These are phyloP conservation scores for Priceomyces medius DNA, from an alignment of 805 yeast genomes.

Conservation along the genomic window DNA sequence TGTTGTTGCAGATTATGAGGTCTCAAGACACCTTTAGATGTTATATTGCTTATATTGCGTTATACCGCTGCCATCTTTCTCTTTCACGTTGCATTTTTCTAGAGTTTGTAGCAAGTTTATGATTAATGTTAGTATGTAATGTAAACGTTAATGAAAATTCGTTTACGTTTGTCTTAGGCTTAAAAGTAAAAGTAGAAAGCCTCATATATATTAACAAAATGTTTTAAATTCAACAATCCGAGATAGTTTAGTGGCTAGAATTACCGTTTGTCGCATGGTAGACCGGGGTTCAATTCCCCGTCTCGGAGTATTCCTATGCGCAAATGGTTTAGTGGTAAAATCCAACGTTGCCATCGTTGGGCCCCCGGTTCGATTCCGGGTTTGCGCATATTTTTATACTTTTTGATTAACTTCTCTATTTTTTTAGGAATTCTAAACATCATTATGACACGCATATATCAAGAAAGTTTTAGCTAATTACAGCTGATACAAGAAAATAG, in stretches of 20 bases:
- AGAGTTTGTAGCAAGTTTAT: not conserved
- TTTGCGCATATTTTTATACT: conserved; percentile 13
- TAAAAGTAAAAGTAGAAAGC: too few species aligned
- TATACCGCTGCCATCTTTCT: not conserved
- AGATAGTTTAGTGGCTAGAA: conserved; percentile 23
- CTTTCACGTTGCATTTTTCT: too few species aligned
- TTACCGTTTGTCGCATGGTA: conserved; percentile 23
- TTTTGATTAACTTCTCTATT: too few species aligned
- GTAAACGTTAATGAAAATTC: too few species aligned
- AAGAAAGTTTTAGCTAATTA: not conserved
- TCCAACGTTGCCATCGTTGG: conserved; percentile 18
- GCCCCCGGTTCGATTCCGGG: conserved; percentile 19
- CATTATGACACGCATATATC: too few species aligned
- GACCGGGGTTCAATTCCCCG: conserved; percentile 24
- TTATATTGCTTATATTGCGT: not conserved
- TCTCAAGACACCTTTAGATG: conserved; percentile 1
- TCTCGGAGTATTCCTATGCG: conserved; percentile 16
- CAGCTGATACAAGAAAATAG: not conserved
- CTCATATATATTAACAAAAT: too few species aligned
- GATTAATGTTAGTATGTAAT: not conserved
- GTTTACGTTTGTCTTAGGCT: too few species aligned
- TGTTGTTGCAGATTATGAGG: conserved; percentile 23
- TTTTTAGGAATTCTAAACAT: not conserved
- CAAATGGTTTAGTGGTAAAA: conserved; percentile 16
- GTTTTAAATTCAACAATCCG: too few species aligned